Evolutionary conservation across 1,284 basidiomycete species (phyloP).

Genomic region (Cutaneotrichosporon dermatis): DNA sequence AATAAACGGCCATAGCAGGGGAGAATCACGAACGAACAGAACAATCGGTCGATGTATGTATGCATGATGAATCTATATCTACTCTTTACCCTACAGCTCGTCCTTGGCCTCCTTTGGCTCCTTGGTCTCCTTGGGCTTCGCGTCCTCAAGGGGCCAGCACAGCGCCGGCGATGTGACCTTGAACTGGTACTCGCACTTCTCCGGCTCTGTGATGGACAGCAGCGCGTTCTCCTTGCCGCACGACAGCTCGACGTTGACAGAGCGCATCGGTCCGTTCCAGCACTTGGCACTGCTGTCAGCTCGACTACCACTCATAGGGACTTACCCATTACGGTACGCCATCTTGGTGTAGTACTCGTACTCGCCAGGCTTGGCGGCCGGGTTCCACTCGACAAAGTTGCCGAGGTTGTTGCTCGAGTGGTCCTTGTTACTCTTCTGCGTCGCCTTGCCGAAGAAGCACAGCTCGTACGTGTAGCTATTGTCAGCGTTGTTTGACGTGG

Average conservation of each 20-base stretch:
- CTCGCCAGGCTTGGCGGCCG: slow-evolving; percentile 56
- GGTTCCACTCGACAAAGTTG: slow-evolving; percentile 72
- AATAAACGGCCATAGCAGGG: too few relatives aligned
- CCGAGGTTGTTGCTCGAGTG: slow-evolving; percentile 76
- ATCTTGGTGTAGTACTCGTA: slow-evolving; percentile 75
- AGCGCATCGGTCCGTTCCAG: slow-evolving; percentile 89
- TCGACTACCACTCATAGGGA: neutral
- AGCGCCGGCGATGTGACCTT: slow-evolving; percentile 83
- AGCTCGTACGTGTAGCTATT: slow-evolving; percentile 90
- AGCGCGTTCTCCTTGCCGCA: slow-evolving; percentile 85
- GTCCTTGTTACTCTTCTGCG: slow-evolving; percentile 82
- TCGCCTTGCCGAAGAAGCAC: slow-evolving; percentile 86
- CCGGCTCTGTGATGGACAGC: slow-evolving; percentile 77
- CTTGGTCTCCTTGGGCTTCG: neutral
- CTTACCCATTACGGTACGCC: slow-evolving; percentile 67
- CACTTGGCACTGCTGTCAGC: slow-evolving; percentile 59
- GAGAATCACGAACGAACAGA: slow-evolving; percentile 38
- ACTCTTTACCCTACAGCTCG: slow-evolving; percentile 25
- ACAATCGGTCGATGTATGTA: neutral
- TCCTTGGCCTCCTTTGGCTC: slow-evolving; percentile 21
- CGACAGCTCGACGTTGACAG: slow-evolving; percentile 64
- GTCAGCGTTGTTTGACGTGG: slow-evolving; percentile 7
- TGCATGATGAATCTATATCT: slow-evolving; percentile 2
- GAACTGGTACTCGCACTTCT: slow-evolving; percentile 96
- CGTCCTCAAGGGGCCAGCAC: slow-evolving; percentile 59